Percentiles rank a stretch among this genome's conserved stretches.
These are phyloP conservation scores for Backusella westeae DNA, from an alignment of 192 early-diverging fungal species.

Conservation along the genomic window DNA sequence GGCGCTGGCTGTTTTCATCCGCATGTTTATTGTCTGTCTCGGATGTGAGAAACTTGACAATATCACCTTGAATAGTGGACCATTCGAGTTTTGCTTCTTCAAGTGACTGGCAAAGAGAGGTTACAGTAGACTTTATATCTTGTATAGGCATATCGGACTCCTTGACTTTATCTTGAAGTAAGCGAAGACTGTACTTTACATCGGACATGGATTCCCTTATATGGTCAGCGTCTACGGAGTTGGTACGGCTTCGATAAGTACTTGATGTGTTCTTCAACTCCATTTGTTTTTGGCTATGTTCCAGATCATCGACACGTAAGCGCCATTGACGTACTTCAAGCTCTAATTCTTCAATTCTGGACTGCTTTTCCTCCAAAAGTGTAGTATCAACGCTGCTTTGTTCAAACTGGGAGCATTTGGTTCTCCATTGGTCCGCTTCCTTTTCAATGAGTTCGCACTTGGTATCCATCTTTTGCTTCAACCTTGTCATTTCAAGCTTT, in stretches of 20 bases:
- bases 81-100: conserved; percentile 27
- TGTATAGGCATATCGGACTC: neutral
- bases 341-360: conserved; percentile 10
- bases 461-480: conserved; percentile 20
- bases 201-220: conserved; percentile 11
- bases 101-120: conserved; percentile 5
- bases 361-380: conserved; percentile 4
- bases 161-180: conserved; percentile 19
- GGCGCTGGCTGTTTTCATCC: neutral
- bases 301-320: conserved; percentile 7
- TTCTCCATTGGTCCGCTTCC: conserved; percentile 14
- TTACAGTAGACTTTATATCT: conserved; percentile 18
- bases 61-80: conserved; percentile 27
- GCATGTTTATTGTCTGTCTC: conserved; percentile 10
- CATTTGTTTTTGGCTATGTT: conserved; percentile 12
- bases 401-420: conserved; percentile 21
- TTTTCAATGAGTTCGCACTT: conserved; percentile 21
- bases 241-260: neutral
- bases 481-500: conserved; percentile 22
- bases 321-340: conserved; percentile 13
- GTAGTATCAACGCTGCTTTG: neutral
- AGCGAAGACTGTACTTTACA: conserved; percentile 19
- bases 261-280: neutral
- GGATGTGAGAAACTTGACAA: conserved; percentile 22
- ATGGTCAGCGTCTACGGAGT: neutral